These are phyloP conservation scores for Fusarium annulatum DNA, from an alignment of 2,329 filamentous ascomycete species.

Conservation along the genomic window DNA sequence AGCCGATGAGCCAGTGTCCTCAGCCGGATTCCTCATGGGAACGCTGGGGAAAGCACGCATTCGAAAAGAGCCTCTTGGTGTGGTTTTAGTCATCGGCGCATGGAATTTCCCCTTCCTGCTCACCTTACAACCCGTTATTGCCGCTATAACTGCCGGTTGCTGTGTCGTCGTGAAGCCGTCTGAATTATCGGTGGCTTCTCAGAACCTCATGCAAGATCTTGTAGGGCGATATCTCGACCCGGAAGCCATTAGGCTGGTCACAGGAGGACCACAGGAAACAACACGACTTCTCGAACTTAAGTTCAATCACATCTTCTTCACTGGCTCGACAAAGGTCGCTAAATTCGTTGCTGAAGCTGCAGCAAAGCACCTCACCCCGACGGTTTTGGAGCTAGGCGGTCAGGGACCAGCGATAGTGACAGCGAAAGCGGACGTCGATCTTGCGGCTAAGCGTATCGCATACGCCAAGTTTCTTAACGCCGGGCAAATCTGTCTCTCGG, in stretches of 20 bases:
- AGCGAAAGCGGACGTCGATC: slow-evolving; percentile 53
- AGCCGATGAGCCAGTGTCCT: slow-evolving; percentile 47
- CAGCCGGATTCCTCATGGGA: slow-evolving; percentile 45
- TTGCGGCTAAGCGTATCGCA: slow-evolving; percentile 57
- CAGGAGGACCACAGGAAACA: slow-evolving; percentile 53
- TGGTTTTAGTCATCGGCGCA: slow-evolving; percentile 57
- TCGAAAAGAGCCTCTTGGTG: slow-evolving; percentile 57
- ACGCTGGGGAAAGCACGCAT: slow-evolving; percentile 48
- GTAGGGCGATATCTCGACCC: slow-evolving; percentile 56
- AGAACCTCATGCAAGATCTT: slow-evolving; percentile 53
- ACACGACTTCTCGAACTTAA: slow-evolving; percentile 50
- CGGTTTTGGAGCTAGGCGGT: slow-evolving; percentile 58
- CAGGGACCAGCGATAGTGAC: slow-evolving; percentile 58
- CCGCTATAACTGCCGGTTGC: slow-evolving; percentile 57
- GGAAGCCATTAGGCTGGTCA: slow-evolving; percentile 50
- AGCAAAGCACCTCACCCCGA: slow-evolving; percentile 57
- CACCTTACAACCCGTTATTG: slow-evolving; percentile 53
- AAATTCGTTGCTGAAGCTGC: slow-evolving; percentile 54
- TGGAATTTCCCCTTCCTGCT: slow-evolving; percentile 60
- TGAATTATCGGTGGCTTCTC: slow-evolving; percentile 50
- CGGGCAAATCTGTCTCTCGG: slow-evolving; percentile 46
- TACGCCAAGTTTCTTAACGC: slow-evolving; percentile 56
- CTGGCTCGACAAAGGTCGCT: slow-evolving; percentile 53
- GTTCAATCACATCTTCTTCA: slow-evolving; percentile 60
- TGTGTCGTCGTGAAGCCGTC: slow-evolving; percentile 58